phyloP scores from a whole-genome alignment of 441 rosid genomes.

The Cnidoscolus chayamansa region DNA sequence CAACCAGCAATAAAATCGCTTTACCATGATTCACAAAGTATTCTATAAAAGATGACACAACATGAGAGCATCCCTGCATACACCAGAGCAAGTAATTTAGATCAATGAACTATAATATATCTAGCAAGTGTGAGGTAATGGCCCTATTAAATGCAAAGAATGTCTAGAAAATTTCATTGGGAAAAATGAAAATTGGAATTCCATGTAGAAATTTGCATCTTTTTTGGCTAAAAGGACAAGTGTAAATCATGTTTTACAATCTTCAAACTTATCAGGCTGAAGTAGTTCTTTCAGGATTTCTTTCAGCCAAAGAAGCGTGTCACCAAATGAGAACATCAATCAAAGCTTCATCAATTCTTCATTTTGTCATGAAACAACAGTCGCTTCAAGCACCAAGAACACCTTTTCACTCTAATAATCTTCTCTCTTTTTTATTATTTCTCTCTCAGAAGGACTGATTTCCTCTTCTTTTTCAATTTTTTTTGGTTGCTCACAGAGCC shows the following conservation, averaged over 20 bases:
- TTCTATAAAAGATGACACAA: conserved; percentile 51
- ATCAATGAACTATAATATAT: neutral
- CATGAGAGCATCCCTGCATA: conserved; percentile 74
- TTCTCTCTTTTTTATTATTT: neutral
- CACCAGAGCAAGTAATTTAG: neutral
- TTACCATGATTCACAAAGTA: conserved; percentile 54
- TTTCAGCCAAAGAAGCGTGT: neutral
- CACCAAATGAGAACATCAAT: neutral
- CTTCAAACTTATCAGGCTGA: neutral
- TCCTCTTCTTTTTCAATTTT: too few relatives aligned
- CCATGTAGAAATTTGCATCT: neutral
- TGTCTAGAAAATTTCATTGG: neutral
- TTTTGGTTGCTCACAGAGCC: too few relatives aligned
- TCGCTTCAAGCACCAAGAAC: neutral
- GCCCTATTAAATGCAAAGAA: neutral
- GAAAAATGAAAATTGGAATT: neutral
- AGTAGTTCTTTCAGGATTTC: neutral
- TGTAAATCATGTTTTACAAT: neutral
- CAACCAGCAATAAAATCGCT: conserved; percentile 75
- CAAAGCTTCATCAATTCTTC: neutral
- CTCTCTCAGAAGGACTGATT: too few relatives aligned
- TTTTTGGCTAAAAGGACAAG: neutral
- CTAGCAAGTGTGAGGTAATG: neutral
- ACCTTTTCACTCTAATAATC: neutral
- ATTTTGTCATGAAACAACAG: neutral